Base-by-base conservation (phyloP, 192 early-diverging fungal genomes). In the Gigaspora rosea region DNA sequence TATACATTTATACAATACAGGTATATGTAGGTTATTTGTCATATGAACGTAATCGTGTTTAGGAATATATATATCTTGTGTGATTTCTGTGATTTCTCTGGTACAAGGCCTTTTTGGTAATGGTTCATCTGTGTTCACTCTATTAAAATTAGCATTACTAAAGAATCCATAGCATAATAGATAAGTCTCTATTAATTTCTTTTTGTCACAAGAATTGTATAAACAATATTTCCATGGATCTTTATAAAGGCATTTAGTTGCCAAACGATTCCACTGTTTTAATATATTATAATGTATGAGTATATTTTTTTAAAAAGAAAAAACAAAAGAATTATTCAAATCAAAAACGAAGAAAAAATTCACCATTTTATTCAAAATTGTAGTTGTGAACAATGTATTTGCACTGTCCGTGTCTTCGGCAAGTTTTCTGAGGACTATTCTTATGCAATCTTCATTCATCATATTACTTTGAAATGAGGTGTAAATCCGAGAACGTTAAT, bases 161-260 rank as follows among this genome's bases (percentile, higher is more conserved):
- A 4, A 4, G 50, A 50, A 0, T 8, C 46, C 16, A 12, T 58
- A 47, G 67, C 75, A 76, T 16, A 48, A 10, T 5, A 46, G 18
- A 56, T 56, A 76, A 67, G 75, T 76, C 18, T 52, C 35, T 27
- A 76, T 76, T 67, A 76, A 76, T 67, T 57, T 16, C 48, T 36
- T 67, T 15, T 63, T 63, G 20, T 33, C 4, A 5, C 56, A 16
- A 11, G 0, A 33, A 22, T 16, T 15, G 22, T 49, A 58, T 8
- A 54, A 15, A 41, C 58, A 56, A 51, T 22, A 56, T 20, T 41
- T 66, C 75, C 75, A 76, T 13, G 75, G 62, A 57, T 76, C 75
- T 20, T 54, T 57, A 33, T 76, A 76, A n/a, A 76, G 32, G 52
- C 2, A 33, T 11, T 20, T 18, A 33, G n/a, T 46, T 16, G 75